These are phyloP conservation scores for Pseudogymnoascus sp. DNA, from an alignment of 2,329 filamentous ascomycete species.

Conservation along the genomic window DNA sequence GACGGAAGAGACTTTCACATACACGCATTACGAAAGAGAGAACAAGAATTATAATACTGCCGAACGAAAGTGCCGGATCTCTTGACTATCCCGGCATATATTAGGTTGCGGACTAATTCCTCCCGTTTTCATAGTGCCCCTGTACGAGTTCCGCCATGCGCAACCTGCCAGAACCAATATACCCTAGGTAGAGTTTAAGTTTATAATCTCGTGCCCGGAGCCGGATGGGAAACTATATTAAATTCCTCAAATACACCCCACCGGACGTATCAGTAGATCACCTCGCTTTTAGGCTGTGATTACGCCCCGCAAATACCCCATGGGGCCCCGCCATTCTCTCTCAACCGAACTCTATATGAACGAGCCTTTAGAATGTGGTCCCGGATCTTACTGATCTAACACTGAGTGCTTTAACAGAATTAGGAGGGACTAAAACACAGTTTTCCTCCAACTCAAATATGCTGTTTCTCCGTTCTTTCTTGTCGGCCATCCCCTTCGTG, in stretches of 20 bases:
- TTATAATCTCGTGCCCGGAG: background rate
- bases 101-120: background rate
- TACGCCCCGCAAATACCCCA: background rate
- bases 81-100: background rate
- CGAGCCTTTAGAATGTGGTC: background rate
- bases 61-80: background rate
- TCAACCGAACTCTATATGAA: background rate
- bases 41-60: background rate
- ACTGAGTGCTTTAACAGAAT: background rate
- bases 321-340: background rate
- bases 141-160: background rate
- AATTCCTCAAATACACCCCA: slow-evolving; percentile 1
- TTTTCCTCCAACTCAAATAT: background rate
- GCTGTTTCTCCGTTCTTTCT: background rate
- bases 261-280: background rate
- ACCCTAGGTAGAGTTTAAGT: background rate
- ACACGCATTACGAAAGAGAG: background rate
- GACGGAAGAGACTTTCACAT: background rate
- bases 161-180: background rate
- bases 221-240: slow-evolving; percentile 3
- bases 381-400: background rate
- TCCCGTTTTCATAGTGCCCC: background rate
- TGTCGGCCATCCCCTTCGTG: background rate
- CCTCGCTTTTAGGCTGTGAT: background rate
- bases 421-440: background rate